Base-by-base conservation (phyloP, 2,329 filamentous ascomycete species). In the Penicillium sp. region DNA sequence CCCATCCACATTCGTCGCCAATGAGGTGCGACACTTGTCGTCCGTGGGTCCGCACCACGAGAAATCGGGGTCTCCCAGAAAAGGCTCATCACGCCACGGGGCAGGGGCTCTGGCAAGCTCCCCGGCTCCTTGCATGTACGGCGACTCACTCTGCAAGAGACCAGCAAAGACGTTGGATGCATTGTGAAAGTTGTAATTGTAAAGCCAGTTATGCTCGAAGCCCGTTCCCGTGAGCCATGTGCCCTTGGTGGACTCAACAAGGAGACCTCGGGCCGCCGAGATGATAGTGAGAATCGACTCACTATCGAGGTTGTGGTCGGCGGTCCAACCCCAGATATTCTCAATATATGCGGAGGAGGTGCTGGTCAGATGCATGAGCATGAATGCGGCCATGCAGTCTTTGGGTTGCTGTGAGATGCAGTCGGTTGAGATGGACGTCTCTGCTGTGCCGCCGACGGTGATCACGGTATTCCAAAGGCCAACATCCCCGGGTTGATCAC, bases 311-410 rank as follows among this genome's bases (percentile, higher is more conserved):
- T 75, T 74, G 61, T 77, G 74, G 52, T 77, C 58, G 4, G 72
- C 71, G 12, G 69, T 75, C 74, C 74, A 77, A 3, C 70, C 62
- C 74, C 74, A 74, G 47, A 74, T 65, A 55, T 81, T 79, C 58
- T 82, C 78, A 37, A 80, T 68, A 52, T 81, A 81, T 3, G 72
- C 73, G 1, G 74, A 73, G 0, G 73, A 71, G 0, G 62, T 65
- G 9, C 65, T 49, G 0, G 74, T 75, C 13, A 82, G 65, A 55
- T 83, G 78, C 42, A 83, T 65, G 45, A 79, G 62, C 32, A 73
- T 63, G 46, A 72, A 76, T 1, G 76, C 74, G 1, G 73, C 76
- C 59, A 73, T 75, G 62, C 77, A 79, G 35, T 65, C 52, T 29
- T 59, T 62, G 0, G 70, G 63, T 43, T 68, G 57, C 43, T 59